Conservation (phyloP, 2,329 filamentous ascomycete species). For the Amylocarpus encephaloides region DNA sequence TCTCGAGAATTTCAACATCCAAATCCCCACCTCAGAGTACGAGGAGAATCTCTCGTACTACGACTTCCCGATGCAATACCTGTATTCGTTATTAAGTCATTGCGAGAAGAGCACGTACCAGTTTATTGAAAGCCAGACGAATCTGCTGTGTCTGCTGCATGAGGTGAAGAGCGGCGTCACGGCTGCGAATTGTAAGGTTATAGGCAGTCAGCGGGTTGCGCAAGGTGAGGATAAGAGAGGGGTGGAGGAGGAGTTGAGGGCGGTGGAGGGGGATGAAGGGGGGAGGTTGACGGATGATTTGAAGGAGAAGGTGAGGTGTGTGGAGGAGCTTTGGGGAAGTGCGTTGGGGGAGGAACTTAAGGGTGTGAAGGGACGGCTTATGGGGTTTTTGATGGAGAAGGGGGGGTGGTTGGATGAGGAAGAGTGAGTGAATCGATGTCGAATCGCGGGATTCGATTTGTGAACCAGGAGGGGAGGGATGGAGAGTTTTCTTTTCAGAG, state of each 20-base stretch:
- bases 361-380: constrained; percentile 67
- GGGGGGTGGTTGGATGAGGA: constrained; percentile 70
- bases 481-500: neutral
- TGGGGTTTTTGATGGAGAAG: constrained; percentile 63
- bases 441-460: too few species aligned
- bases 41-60: constrained; percentile 81
- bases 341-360: constrained; percentile 74
- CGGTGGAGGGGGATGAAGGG: constrained; percentile 61
- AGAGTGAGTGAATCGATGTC: constrained; percentile 20
- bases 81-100: constrained; percentile 78
- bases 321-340: constrained; percentile 86
- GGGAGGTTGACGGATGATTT: constrained; percentile 71
- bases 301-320: constrained; percentile 86
- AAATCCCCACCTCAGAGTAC: constrained; percentile 73
- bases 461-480: neutral
- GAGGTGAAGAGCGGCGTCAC: constrained; percentile 80
- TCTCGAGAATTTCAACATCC: constrained; percentile 52
- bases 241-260: constrained; percentile 40
- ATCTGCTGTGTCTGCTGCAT: constrained; percentile 81
- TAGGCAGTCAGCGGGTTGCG: constrained; percentile 54
- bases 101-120: constrained; percentile 91
- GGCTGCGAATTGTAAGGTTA: constrained; percentile 58
- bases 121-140: constrained; percentile 92
- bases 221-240: constrained; percentile 35
- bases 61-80: constrained; percentile 79